These are phyloP conservation scores for Verticillium isaacii DNA, from an alignment of 2,329 filamentous ascomycete genomes.

Conservation along the genomic window DNA sequence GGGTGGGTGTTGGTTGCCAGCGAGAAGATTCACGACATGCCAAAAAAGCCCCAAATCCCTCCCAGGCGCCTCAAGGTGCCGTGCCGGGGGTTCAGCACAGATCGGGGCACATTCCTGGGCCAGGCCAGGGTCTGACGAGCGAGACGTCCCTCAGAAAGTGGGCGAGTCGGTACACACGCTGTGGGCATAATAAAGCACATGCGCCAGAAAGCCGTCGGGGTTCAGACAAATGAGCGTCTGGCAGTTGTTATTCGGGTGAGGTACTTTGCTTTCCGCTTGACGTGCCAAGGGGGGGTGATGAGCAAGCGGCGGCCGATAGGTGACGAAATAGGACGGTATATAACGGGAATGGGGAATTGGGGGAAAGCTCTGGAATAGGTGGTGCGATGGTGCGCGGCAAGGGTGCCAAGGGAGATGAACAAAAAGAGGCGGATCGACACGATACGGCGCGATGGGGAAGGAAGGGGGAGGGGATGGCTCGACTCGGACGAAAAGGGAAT, in stretches of 20 bases:
- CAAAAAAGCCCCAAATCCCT: not conserved
- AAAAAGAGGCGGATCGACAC: not conserved
- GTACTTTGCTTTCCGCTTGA: not conserved
- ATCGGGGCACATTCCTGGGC: not conserved
- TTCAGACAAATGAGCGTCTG: not conserved
- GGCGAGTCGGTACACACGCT: not conserved
- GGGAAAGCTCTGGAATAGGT: not conserved
- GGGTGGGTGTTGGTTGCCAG: not conserved
- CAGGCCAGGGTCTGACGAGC: not conserved
- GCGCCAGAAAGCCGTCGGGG: not conserved
- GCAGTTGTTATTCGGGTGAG: not conserved
- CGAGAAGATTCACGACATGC: not conserved
- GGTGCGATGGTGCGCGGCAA: not conserved
- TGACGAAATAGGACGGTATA: not conserved
- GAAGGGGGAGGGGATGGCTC: not conserved
- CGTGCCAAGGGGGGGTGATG: not conserved
- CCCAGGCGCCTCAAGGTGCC: not conserved
- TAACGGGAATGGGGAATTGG: not conserved
- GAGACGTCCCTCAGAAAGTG: not conserved
- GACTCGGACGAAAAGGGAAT: slow-evolving; percentile 1
- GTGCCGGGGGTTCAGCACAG: not conserved
- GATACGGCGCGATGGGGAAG: not conserved
- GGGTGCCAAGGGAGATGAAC: not conserved
- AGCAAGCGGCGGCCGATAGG: not conserved
- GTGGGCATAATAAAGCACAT: not conserved